phyloP scores from a whole-genome alignment of 2,329 filamentous ascomycete species.

The Metarhizium album region DNA sequence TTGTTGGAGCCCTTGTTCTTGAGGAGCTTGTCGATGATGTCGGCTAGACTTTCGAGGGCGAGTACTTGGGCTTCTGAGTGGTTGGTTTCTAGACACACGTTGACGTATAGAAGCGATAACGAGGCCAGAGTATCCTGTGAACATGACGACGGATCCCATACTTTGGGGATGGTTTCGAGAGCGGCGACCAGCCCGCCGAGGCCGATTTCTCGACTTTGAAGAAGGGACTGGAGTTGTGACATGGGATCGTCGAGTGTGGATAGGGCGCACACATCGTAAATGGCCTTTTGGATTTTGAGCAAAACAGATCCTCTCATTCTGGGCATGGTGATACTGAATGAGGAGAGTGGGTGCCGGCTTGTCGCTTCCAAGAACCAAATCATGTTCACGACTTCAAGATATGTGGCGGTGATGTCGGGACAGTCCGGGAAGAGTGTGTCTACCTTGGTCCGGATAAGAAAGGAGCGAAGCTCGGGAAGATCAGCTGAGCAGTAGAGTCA shows the following conservation, averaged over 20 bases:
- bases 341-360: conserved; percentile 10
- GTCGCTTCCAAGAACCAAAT: conserved; percentile 22
- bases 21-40: conserved; percentile 31
- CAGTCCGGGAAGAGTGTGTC: conserved; percentile 16
- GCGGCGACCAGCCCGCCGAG: conserved; percentile 26
- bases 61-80: conserved; percentile 35
- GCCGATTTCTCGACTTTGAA: conserved; percentile 19
- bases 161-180: conserved; percentile 21
- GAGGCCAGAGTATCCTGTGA: conserved; percentile 16
- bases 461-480: conserved; percentile 17
- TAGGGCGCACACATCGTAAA: conserved; percentile 26
- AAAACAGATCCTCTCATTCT: conserved; percentile 23
- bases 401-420: conserved; percentile 34
- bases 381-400: conserved; percentile 35
- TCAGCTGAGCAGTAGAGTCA: conserved; percentile 15
- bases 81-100: conserved; percentile 25
- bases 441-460: conserved; percentile 18
- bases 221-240: conserved; percentile 14
- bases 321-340: conserved; percentile 12
- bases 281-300: conserved; percentile 26
- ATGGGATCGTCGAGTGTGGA: conserved; percentile 13
- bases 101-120: conserved; percentile 33
- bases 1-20: conserved; percentile 12
- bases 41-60: conserved; percentile 36
- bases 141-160: conserved; percentile 19